Evolutionary conservation across 1,284 basidiomycete species (phyloP), one percentile per base, ranked within the genome.

Genomic region (Moesziomyces aphidis): DNA sequence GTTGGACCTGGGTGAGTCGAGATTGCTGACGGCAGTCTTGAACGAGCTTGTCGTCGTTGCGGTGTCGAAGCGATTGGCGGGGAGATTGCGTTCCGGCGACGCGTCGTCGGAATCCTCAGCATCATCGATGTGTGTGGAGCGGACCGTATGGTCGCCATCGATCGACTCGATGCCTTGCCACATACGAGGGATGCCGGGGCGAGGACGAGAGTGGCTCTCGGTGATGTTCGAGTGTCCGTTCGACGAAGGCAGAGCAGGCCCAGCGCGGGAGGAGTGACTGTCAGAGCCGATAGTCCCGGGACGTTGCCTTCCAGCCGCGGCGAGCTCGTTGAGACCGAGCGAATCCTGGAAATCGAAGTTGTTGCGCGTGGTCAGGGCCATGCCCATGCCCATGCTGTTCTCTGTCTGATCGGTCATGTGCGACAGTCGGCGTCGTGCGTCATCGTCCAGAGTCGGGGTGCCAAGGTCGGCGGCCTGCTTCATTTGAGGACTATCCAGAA

Each of bases 121-220:
- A 19, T 69, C 61, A 22, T 74, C 61, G 44, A 63, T 65, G 52
- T 65, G 51, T 13, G 59, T 57, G 43, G 62, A 61, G 22, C 50
- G 66, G 50, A 69, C 23, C 31, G 55, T 50, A 44, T 52, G 46
- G 49, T 58, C 57, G 11, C 50, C 56, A 15, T 75, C 67, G 23
- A 55, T 50, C 3, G 67, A 44, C 53, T 75, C 73, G 39, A 70
- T 47, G 17, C 67, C 73, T 58, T 75, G 73, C 73, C 73, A 75
- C 34, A 75, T 75, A 15, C 67, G 73, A 34, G 73, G 73, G 39
- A 75, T 71, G 26, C 68, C 55, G 31, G 68, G 60, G 13, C 60
- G 54, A 22, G 73, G 73, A n/a, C 64, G 61, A 10, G 42, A n/a
- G 22, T 57, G 50, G 17, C 53, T 57, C n/a, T 61, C 50, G 7